Conservation (phyloP, 257 asterid species). For the Nicotiana sylvestris region DNA sequence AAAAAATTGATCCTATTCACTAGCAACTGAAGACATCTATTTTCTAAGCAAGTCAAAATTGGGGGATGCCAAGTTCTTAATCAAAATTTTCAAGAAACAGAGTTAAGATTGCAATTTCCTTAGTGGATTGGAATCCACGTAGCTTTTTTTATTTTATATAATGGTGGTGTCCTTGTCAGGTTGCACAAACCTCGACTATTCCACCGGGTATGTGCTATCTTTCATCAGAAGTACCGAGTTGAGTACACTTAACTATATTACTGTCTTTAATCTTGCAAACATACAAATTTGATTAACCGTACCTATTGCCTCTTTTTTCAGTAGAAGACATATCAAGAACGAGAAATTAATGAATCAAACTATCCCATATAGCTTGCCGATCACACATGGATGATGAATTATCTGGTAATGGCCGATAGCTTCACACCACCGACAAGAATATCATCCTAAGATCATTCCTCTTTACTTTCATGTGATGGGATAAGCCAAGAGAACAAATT, state of each 20-base stretch:
- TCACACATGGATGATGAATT: neutral
- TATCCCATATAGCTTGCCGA: neutral
- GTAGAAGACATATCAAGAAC: neutral
- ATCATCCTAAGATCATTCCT: neutral
- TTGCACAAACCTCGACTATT: too few species aligned
- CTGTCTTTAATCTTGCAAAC: neutral
- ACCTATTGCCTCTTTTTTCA: neutral
- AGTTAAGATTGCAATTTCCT: neutral
- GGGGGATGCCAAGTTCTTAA: neutral
- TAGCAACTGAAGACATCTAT: neutral
- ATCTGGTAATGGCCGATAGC: neutral
- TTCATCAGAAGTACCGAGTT: too few species aligned
- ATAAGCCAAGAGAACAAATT: neutral
- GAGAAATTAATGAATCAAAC: neutral
- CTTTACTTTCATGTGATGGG: neutral
- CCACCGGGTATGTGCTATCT: too few species aligned
- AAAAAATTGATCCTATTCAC: neutral
- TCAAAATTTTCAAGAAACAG: neutral
- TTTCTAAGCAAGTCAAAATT: neutral
- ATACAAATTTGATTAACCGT: neutral
- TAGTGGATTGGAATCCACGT: neutral
- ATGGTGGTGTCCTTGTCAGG: too few species aligned
- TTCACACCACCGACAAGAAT: neutral
- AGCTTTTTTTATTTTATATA: too few species aligned
- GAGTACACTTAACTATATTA: too few species aligned